phyloP scores from a whole-genome alignment of 2,329 filamentous ascomycete species.

The Fusarium xyrophilum region DNA sequence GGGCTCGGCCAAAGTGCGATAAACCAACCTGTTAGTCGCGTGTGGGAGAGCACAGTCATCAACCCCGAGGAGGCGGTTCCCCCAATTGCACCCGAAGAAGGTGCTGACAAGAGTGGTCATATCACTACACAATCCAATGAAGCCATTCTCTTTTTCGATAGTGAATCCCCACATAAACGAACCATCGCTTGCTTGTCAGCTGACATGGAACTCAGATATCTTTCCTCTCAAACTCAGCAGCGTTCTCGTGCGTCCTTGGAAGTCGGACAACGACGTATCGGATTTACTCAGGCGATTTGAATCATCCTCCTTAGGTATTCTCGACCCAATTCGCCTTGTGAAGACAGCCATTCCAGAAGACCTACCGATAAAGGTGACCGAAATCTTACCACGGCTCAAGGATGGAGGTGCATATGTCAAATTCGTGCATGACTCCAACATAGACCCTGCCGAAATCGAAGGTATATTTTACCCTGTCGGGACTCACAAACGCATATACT shows the following conservation, averaged over 20 bases:
- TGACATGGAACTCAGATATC: constrained; percentile 63
- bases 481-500: neutral
- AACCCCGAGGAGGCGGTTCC: constrained; percentile 21
- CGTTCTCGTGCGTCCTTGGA: constrained; percentile 56
- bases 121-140: constrained; percentile 80
- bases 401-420: constrained; percentile 96
- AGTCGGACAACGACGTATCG: constrained; percentile 57
- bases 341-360: constrained; percentile 69
- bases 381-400: constrained; percentile 83
- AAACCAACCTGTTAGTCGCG: constrained; percentile 18
- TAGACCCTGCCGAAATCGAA: constrained; percentile 53
- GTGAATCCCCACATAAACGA: constrained; percentile 54
- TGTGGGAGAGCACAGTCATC: constrained; percentile 39
- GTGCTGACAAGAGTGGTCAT: constrained; percentile 76
- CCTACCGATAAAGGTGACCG: constrained; percentile 72
- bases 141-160: constrained; percentile 88
- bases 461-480: constrained; percentile 37
- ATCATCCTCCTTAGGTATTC: constrained; percentile 55
- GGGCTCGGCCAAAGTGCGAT: constrained; percentile 1
- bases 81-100: constrained; percentile 40
- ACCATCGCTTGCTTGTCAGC: neutral
- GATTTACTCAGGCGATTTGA: constrained; percentile 61
- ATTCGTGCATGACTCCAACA: constrained; percentile 62
- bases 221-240: constrained; percentile 77
- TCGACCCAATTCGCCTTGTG: constrained; percentile 62